Percentiles rank a stretch among this genome's conserved stretches.
phyloP scores from a whole-genome alignment of 768 basidiomycete species.

The Steccherinum ochraceum region DNA sequence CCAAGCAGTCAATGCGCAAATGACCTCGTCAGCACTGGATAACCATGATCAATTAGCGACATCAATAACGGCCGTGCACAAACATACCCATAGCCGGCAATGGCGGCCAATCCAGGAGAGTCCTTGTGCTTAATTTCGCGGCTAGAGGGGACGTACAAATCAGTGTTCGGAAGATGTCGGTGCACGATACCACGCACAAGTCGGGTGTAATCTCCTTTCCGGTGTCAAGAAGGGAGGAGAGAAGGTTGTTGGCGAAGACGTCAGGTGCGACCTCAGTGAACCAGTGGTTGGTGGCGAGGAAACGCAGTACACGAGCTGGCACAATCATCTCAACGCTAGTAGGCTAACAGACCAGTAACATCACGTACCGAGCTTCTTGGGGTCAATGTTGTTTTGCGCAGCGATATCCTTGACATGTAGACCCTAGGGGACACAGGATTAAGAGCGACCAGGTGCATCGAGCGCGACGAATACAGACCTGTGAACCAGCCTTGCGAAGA shows the following conservation, averaged over 20 bases:
- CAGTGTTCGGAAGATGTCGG: background rate
- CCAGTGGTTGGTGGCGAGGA: constrained; percentile 23
- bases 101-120: constrained; percentile 16
- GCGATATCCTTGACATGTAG: constrained; percentile 27
- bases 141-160: constrained; percentile 1
- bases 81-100: constrained; percentile 12
- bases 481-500: constrained; percentile 23
- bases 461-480: too few relatives aligned
- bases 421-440: constrained; percentile 11
- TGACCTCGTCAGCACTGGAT: constrained; percentile 13
- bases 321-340: background rate
- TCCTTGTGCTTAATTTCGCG: constrained; percentile 17
- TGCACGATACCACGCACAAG: background rate
- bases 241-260: constrained; percentile 23
- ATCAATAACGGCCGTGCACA: background rate
- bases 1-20: constrained; percentile 16
- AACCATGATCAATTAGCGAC: background rate
- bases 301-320: constrained; percentile 23
- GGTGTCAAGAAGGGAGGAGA: constrained; percentile 17
- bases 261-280: constrained; percentile 25
- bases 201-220: too few relatives aligned
- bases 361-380: constrained; percentile 20
- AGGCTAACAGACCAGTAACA: background rate
- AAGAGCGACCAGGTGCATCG: background rate
- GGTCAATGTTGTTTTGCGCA: constrained; percentile 13